Percentiles rank a stretch among this genome's conserved stretches.
Evolutionary conservation across 768 basidiomycete species (phyloP).

Genomic region (Rhodotorula diobovata): DNA sequence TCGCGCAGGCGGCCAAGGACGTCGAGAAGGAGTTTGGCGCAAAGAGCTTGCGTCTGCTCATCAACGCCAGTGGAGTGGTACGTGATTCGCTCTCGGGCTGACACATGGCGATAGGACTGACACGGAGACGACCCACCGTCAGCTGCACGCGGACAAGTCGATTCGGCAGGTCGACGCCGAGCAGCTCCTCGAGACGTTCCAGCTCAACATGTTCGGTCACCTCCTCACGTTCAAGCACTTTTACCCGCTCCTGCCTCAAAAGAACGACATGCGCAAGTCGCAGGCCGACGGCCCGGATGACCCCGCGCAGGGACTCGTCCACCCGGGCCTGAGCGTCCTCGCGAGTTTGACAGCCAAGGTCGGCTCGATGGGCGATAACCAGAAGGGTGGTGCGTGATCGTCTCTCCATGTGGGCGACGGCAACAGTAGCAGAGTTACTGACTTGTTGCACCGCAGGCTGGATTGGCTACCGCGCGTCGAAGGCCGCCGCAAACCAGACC

Average conservation of each 20-base stretch:
- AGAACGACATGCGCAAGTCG: conserved; percentile 41
- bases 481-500: conserved; percentile 51
- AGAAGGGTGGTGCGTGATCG: conserved; percentile 44
- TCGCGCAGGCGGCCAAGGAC: conserved; percentile 46
- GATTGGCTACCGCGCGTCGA: conserved; percentile 46
- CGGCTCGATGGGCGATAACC: conserved; percentile 50
- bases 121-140: neutral
- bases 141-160: conserved; percentile 52
- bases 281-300: conserved; percentile 39
- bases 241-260: conserved; percentile 48
- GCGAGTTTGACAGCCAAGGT: conserved; percentile 50
- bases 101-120: neutral
- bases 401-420: conserved; percentile 42
- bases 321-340: conserved; percentile 44
- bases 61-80: conserved; percentile 50
- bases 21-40: conserved; percentile 46
- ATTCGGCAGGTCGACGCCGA: conserved; percentile 45
- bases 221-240: conserved; percentile 52
- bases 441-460: conserved; percentile 22
- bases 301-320: conserved; percentile 46
- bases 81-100: conserved; percentile 27
- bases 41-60: conserved; percentile 46
- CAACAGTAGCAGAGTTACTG: conserved; percentile 42
- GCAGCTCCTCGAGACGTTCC: conserved; percentile 46
- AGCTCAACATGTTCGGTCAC: conserved; percentile 51